Evolutionary conservation across 371 early-diverging fungal species (phyloP).

Genomic region (Parasitella parasitica): DNA sequence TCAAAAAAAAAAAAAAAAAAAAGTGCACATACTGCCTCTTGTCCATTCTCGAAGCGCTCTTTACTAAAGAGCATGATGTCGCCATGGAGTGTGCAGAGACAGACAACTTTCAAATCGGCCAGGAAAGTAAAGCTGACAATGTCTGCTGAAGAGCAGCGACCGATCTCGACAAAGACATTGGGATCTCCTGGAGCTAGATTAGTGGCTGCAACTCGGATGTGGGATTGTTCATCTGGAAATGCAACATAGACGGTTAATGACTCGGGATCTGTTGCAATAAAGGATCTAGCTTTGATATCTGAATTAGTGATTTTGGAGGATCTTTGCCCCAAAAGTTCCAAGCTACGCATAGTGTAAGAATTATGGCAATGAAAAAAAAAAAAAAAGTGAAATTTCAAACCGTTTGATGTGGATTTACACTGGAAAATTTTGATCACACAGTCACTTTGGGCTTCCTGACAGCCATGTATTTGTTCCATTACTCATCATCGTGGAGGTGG

Average conservation of each 20-base stretch:
- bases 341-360: constrained; percentile 38
- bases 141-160: constrained; percentile 6
- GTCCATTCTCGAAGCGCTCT: constrained; percentile 50
- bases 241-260: constrained; percentile 50
- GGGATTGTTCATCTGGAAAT: constrained; percentile 36
- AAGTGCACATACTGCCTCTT: constrained; percentile 46
- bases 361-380: not conserved
- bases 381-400: not conserved
- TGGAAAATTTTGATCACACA: not conserved
- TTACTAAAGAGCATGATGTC: constrained; percentile 69
- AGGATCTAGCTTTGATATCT: constrained; percentile 31
- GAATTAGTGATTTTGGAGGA: constrained; percentile 27
- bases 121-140: constrained; percentile 62
- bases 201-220: constrained; percentile 28
- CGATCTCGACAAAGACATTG: constrained; percentile 29
- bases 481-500: too few species aligned
- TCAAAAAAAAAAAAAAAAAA: not conserved
- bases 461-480: too few species aligned
- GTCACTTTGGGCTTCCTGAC: not conserved
- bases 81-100: constrained; percentile 64
- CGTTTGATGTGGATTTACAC: not conserved
- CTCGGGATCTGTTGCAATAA: constrained; percentile 54
- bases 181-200: constrained; percentile 28
- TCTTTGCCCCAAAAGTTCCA: constrained; percentile 37
- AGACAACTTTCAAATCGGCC: constrained; percentile 66